A percentile compares a stretch with the other conserved stretches of the same genome.
Conservation (phyloP, 169 alveolate species). For the Babesia ovis region DNA sequence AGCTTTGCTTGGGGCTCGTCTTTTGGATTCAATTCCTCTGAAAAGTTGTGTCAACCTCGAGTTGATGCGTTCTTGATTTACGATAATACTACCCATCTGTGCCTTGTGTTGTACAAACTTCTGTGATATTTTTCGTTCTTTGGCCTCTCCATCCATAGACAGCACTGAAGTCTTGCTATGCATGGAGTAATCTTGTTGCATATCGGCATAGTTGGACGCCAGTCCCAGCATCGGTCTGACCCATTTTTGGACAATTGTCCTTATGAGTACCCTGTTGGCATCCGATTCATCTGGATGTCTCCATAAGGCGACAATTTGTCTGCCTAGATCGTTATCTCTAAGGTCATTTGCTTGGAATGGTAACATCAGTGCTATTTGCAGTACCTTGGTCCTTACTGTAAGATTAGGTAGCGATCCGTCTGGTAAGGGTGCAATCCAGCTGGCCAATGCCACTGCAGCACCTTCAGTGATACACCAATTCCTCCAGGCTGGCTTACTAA, state of each 20-base stretch:
- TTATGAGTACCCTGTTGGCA: slow-evolving; percentile 76
- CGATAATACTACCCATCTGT: slow-evolving; percentile 40
- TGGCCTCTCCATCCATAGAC: slow-evolving; percentile 33
- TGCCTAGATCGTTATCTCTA: slow-evolving; percentile 81
- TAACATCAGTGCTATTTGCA: slow-evolving; percentile 74
- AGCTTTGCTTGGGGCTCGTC: slow-evolving; percentile 58
- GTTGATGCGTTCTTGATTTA: slow-evolving; percentile 60
- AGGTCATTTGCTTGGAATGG: slow-evolving; percentile 80
- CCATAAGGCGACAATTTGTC: slow-evolving; percentile 78
- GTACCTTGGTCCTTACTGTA: slow-evolving; percentile 77
- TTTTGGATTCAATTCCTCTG: slow-evolving; percentile 50
- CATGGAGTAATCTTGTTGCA: slow-evolving; percentile 39
- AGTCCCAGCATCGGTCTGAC: slow-evolving; percentile 80
- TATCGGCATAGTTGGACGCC: slow-evolving; percentile 69
- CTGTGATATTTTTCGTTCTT: slow-evolving; percentile 37
- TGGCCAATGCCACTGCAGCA: slow-evolving; percentile 78
- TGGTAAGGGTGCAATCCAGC: slow-evolving; percentile 78
- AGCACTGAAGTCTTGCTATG: slow-evolving; percentile 6
- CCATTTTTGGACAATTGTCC: slow-evolving; percentile 82
- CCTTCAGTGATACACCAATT: slow-evolving; percentile 82
- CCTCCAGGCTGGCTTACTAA: slow-evolving; percentile 81
- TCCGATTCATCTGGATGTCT: slow-evolving; percentile 81
- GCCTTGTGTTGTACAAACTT: slow-evolving; percentile 19
- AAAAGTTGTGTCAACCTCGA: slow-evolving; percentile 57
- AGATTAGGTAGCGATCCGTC: slow-evolving; percentile 84